Percentiles rank a stretch among this genome's conserved stretches.
These are phyloP conservation scores for Candolleomyces efflorescens DNA, from an alignment of 768 basidiomycete species.

Conservation along the genomic window DNA sequence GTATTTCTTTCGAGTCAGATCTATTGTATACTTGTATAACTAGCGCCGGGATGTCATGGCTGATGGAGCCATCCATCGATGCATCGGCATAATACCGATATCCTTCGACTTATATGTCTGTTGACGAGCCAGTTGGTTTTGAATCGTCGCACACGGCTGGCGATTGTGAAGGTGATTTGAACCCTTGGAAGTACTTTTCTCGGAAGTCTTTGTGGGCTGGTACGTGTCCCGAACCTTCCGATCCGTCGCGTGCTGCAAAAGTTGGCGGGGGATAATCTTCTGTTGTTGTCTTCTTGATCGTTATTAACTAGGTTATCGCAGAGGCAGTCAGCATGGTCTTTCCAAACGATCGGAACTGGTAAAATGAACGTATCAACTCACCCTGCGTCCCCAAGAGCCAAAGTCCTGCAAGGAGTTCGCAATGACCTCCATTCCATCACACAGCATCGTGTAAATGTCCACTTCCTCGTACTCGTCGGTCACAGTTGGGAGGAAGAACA, in stretches of 20 bases:
- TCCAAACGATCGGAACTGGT: neutral
- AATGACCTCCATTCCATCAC: slow-evolving; percentile 84
- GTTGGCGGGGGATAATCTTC: slow-evolving; percentile 46
- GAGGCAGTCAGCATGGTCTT: neutral
- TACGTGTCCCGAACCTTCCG: slow-evolving; percentile 29
- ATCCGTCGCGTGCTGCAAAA: slow-evolving; percentile 34
- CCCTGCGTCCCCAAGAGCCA: slow-evolving; percentile 91
- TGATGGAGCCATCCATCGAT: neutral
- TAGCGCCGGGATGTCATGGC: neutral
- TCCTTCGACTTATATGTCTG: neutral
- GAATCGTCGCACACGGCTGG: neutral
- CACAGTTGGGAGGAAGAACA: slow-evolving; percentile 94
- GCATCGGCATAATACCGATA: neutral
- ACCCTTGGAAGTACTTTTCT: slow-evolving; percentile 83
- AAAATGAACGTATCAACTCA: slow-evolving; percentile 33
- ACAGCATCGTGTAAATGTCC: slow-evolving; percentile 74
- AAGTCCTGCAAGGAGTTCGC: slow-evolving; percentile 92
- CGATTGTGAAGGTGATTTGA: slow-evolving; percentile 31
- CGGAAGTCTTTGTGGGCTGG: slow-evolving; percentile 91
- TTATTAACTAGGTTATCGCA: slow-evolving; percentile 62
- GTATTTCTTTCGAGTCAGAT: no score
- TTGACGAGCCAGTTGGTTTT: neutral
- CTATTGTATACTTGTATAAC: no score
- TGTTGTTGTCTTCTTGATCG: slow-evolving; percentile 68
- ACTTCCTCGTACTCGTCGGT: slow-evolving; percentile 88